Evolutionary conservation across 768 basidiomycete genomes (phyloP), one percentile per base, ranked within the genome.

Genomic region (Boletus reticulatus): DNA sequence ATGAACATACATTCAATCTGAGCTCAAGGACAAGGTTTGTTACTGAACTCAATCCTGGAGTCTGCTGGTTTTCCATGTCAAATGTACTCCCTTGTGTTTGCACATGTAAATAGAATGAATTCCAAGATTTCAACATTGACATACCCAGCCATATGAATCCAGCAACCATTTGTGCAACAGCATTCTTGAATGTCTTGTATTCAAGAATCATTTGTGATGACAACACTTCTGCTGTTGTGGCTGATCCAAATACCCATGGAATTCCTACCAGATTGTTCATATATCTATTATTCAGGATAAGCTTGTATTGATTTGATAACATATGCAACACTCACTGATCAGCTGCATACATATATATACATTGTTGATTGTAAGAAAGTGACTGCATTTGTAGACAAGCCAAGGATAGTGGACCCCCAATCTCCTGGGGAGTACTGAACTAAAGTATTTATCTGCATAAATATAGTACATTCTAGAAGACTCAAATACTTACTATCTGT

Each of bases 131-230:
- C 16, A n/a, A 6, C 9, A 17, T 43, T 14, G 2, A 34, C 44
- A 58, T 41, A 58, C 59, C 52, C n/a, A 54, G 5, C 59, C 59
- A 60, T 12, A 60, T 32, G 17, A 43, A 39, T 39, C 29, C 29
- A 3, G 59, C 56, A 43, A 48, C 24, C 2, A 34, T 12, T 6
- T 48, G 36, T 37, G 52, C 52, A 11, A 58, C n/a, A 19, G 45
- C 49, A 57, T 43, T n/a, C 34, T 60, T 45, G 37, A 60, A 43
- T 20, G 50, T 36, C 8, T 10, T 19, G 4, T 4, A 3, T 1
- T 14, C 11, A 22, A 60, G 34, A 13, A 13, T 36, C 0, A 45
- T 13, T 2, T 10, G 1, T 17, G 32, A 19, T 32, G 12, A 3
- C 2, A 32, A 4, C 4, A 13, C 24, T 12, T n/a, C 6, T 39